A percentile compares a stretch with the other conserved stretches of the same genome.
phyloP scores from a whole-genome alignment of 1,284 basidiomycete species.

The Golubevia pallescens region DNA sequence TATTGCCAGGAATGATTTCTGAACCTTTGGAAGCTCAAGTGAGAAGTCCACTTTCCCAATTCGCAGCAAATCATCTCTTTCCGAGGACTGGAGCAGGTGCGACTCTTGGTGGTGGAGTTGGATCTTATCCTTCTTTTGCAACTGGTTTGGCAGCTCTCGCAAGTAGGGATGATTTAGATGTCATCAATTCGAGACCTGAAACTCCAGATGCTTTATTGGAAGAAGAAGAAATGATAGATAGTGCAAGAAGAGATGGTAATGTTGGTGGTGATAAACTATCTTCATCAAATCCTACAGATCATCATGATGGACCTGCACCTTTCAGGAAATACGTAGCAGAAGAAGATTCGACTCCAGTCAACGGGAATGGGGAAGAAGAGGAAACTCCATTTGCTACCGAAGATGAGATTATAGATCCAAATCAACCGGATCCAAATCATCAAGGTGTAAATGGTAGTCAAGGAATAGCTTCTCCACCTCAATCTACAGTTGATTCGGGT shows the following conservation, averaged over 20 bases:
- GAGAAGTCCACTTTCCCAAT: slow-evolving; percentile 41
- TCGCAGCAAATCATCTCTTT: slow-evolving; percentile 51
- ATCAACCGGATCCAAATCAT: background rate
- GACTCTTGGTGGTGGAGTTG: slow-evolving; percentile 1
- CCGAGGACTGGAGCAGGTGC: slow-evolving; percentile 15
- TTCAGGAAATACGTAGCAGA: slow-evolving; percentile 47
- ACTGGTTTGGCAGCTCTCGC: background rate
- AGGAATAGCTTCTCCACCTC: background rate
- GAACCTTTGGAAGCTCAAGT: slow-evolving; percentile 11
- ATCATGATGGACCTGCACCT: slow-evolving; percentile 22
- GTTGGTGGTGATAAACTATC: background rate
- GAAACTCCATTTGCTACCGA: background rate
- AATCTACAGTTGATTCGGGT: background rate
- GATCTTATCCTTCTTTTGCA: slow-evolving; percentile 2
- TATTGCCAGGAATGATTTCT: background rate
- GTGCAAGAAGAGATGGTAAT: background rate
- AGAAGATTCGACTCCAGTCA: slow-evolving; percentile 19
- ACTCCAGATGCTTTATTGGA: background rate
- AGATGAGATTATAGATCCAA: background rate
- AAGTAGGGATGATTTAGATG: background rate
- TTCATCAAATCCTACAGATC: background rate
- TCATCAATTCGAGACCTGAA: background rate
- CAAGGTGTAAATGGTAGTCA: background rate
- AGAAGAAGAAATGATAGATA: background rate
- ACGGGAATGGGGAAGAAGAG: background rate